Base-by-base conservation (phyloP, 208 protist genomes). In the Acanthamoeba royreba region DNA sequence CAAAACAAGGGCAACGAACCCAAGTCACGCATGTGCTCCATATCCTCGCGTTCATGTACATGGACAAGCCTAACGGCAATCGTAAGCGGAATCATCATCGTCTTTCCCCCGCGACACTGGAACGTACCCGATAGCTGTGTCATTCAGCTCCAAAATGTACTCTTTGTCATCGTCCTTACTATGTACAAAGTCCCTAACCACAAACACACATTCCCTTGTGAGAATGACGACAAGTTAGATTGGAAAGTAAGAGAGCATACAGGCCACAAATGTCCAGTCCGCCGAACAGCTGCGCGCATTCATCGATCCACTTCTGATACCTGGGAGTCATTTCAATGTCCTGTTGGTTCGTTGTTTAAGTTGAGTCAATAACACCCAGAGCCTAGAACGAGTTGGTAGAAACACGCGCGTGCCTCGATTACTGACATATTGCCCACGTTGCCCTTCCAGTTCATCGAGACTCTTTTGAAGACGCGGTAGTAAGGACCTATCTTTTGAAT, bases 371-470 rank as follows among this genome's bases (percentile, higher is more conserved):
- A 49, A 13, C n/a, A n/a, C 28, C 25, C 79, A 31, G 17, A 1
- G 25, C 25, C 79, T 2, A 43, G 17, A 31, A 40, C 52, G 25
- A 11, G 31, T 1, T 13, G 1, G 13, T 0, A 31, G 2, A 22
- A n/a, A 4, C 42, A 31, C n/a, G 47, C 33, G 35, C 55, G n/a
- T 38, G 49, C 92, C 81, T 93, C 81, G 33, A 94, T 69, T 19
- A 96, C 25, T 45, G 58, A 47, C 42, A 72, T 77, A 81, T 91
- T 95, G 46, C 93, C 94, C 38, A 86, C 77, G 42, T 95, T 95
- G 13, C 93, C 93, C 58, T 96, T 96, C 94, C 94, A 96, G 93
- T 95, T 95, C n/a, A 55, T 52, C 46, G 53, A 94, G n/a, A 66
- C 43, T 52, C 94, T 83, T 49, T 94, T 53, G 89, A 95, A 96